Evolutionary conservation across 2,329 filamentous ascomycete genomes (phyloP).

Genomic region (Penicillium sp.): DNA sequence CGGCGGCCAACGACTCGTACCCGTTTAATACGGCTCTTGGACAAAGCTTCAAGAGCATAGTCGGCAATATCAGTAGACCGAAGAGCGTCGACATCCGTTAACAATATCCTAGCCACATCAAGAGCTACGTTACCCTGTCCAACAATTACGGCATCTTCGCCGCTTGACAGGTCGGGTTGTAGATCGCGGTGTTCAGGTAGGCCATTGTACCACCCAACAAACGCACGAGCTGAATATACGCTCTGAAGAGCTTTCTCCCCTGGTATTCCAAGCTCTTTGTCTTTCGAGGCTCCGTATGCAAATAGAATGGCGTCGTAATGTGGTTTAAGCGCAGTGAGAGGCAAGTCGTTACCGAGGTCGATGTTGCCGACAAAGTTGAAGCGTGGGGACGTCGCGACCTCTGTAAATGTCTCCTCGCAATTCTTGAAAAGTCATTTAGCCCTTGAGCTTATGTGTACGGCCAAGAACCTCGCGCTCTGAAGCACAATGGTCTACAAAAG

Average conservation of each 20-base stretch:
- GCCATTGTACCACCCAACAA: slow-evolving; percentile 98
- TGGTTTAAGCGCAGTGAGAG: slow-evolving; percentile 65
- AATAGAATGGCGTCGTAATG: slow-evolving; percentile 93
- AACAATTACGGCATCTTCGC: slow-evolving; percentile 81
- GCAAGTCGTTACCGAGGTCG: slow-evolving; percentile 68
- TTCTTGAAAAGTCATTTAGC: slow-evolving; percentile 58
- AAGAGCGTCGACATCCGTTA: slow-evolving; percentile 71
- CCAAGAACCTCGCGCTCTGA: neutral
- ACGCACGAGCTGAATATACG: slow-evolving; percentile 85
- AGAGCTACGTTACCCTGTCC: slow-evolving; percentile 96
- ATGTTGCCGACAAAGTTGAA: slow-evolving; percentile 94
- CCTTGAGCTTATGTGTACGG: neutral
- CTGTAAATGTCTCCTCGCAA: slow-evolving; percentile 88
- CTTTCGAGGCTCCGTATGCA: slow-evolving; percentile 85
- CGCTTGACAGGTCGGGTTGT: slow-evolving; percentile 68
- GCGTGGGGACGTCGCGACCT: slow-evolving; percentile 75
- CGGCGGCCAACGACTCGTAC: slow-evolving; percentile 86
- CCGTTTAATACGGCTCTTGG: slow-evolving; percentile 69
- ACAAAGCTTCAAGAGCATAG: slow-evolving; percentile 71
- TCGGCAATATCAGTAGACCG: slow-evolving; percentile 85
- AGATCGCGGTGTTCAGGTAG: slow-evolving; percentile 75
- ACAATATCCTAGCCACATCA: slow-evolving; percentile 84
- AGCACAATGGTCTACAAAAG: neutral
- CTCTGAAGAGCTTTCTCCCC: slow-evolving; percentile 67
- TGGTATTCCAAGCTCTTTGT: slow-evolving; percentile 73